Evolutionary conservation across 1,284 basidiomycete species (phyloP).

Genomic region (Irpex sp.): DNA sequence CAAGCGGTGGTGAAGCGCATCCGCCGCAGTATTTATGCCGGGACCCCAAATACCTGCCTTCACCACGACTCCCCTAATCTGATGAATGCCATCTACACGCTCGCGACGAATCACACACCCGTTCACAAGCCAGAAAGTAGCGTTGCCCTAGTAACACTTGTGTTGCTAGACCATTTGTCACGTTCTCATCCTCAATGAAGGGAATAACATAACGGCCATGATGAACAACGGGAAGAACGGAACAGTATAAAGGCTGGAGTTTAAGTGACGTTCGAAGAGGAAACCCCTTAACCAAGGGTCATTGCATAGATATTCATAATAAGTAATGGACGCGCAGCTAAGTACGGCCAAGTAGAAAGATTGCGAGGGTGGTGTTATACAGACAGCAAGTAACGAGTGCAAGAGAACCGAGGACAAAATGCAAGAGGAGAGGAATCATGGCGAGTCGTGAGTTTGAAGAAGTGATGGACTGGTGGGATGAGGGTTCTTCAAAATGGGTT

Average conservation of each 20-base stretch:
- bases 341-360: constrained; percentile 13
- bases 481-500: constrained; percentile 26
- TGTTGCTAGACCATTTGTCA: not conserved
- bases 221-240: not conserved
- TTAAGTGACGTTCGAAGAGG: no score
- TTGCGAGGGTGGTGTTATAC: not conserved
- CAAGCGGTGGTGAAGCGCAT: not conserved
- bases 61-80: not conserved
- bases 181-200: not conserved
- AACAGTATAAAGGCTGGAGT: not conserved
- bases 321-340: not conserved
- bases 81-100: not conserved
- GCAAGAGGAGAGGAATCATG: constrained; percentile 5
- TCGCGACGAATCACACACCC: not conserved
- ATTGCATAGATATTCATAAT: constrained; percentile 5
- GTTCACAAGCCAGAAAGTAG: not conserved
- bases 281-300: not conserved
- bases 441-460: constrained; percentile 2
- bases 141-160: not conserved
- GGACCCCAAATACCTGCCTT: not conserved
- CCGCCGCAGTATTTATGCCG: not conserved
- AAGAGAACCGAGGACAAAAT: not conserved
- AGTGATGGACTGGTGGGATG: not conserved
- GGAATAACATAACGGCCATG: not conserved
- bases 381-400: constrained; percentile 3